Evolutionary conservation across 352 stramenopile genomes (phyloP), one percentile per base, ranked within the genome.

Genomic region (Phytophthora lateralis): DNA sequence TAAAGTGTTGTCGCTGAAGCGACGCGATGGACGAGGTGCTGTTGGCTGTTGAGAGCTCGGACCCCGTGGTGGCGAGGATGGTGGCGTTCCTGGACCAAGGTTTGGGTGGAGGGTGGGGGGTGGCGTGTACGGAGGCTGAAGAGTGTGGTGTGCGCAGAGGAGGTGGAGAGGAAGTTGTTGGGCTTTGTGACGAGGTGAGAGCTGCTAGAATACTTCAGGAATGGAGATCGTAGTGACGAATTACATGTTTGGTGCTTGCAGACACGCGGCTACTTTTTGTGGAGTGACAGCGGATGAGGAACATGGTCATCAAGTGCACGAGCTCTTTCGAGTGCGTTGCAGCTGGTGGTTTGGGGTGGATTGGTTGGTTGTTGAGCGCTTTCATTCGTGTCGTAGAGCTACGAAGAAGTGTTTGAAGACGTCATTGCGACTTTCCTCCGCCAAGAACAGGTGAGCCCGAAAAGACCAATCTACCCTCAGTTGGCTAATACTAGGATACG

Each of bases 381-480:
- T 24, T 51, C 35, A 17, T 62, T 29, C 15, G 17, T 27, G 30
- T 44, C 42, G 8, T 44, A 88, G 76, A 58, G 69, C 26, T 90
- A 87, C 47, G 78, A 90, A 26, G 26, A 64, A 46, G 56, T 88
- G 15, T 85, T 88, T 51, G 78, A 85, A 58, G 34, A 59, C 12
- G 66, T 67, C 2, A 30, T 90, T 39, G 46, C 63, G 11, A 44
- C 34, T 4, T 90, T 90, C 60, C 70, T 90, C 2, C 59, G 61
- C 1, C 21, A 60, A 24, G 78, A 90, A 54, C 34, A 70, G 47
- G 61, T 69, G 38, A 55, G 21, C 10, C 27, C 8, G n/a, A 21
- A 20, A 14, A 26, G 26, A 30, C 26, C 26, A 9, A 4, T 30
- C 26, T 30, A 30, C 6, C 26, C 4, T 30, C 26, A 30, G 7